phyloP scores from a whole-genome alignment of 2,329 filamentous ascomycete species.

The Trichophyton benhamiae region DNA sequence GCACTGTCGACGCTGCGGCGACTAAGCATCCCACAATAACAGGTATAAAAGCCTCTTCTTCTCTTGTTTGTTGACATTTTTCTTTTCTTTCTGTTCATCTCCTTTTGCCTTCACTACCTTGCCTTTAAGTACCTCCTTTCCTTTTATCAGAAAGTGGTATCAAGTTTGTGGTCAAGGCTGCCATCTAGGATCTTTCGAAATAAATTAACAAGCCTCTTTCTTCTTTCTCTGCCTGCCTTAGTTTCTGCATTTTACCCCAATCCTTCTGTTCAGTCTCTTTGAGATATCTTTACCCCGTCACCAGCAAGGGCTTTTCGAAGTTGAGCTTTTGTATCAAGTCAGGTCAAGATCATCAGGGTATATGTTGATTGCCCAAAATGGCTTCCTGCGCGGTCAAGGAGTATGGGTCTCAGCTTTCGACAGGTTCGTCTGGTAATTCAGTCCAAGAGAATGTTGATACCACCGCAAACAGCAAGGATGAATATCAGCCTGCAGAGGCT shows the following conservation, averaged over 20 bases:
- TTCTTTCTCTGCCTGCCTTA: neutral
- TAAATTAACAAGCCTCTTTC: neutral
- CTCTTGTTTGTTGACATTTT: neutral
- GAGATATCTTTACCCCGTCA: neutral
- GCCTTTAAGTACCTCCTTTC: neutral
- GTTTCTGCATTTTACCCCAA: neutral
- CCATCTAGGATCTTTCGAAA: neutral
- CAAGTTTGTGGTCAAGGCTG: neutral
- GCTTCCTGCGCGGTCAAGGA: neutral
- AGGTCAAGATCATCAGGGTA: neutral
- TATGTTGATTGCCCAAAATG: neutral
- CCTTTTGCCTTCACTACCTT: neutral
- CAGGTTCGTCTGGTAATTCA: neutral
- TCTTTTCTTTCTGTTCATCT: neutral
- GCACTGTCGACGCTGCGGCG: neutral
- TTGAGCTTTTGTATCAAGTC: neutral
- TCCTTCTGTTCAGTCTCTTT: neutral
- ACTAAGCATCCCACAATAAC: constrained; percentile 2
- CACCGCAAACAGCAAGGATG: neutral
- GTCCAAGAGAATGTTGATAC: neutral
- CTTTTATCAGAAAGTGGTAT: neutral
- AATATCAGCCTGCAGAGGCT: neutral
- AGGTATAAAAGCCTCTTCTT: neutral
- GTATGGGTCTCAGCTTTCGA: neutral
- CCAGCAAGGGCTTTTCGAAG: neutral